Conservation (phyloP, 768 basidiomycete species). For the Thelephora aurantiotincta region DNA sequence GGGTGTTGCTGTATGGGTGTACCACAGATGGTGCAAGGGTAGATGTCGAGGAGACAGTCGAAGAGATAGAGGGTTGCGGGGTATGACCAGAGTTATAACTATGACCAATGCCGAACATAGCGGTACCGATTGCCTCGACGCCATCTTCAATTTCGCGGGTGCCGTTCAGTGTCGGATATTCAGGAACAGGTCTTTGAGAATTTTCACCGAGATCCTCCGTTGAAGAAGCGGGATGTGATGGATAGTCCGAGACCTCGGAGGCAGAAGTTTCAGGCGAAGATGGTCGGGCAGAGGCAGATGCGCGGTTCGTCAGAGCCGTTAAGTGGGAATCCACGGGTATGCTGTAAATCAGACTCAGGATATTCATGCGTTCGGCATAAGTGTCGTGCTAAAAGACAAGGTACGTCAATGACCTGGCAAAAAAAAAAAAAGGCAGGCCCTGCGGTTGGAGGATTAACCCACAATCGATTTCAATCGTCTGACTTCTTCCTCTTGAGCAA, state of each 20-base stretch:
- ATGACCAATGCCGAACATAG: conserved; percentile 25
- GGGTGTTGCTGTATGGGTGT: conserved; percentile 13
- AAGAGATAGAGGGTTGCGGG: conserved; percentile 8
- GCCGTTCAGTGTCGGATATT: conserved; percentile 14
- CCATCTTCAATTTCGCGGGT: conserved; percentile 15
- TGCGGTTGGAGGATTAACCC: conserved; percentile 23
- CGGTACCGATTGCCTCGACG: conserved; percentile 30
- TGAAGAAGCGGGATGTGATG: conserved; percentile 1
- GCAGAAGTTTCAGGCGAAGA: conserved; percentile 36
- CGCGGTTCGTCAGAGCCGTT: conserved; percentile 25
- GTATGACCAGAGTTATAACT: too few relatives aligned
- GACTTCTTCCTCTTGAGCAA: conserved; percentile 89
- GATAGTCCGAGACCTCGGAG: conserved; percentile 29
- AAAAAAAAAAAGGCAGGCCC: conserved; percentile 3
- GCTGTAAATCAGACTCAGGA: conserved; percentile 79
- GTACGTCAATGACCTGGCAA: conserved; percentile 2
- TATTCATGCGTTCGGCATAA: conserved; percentile 89
- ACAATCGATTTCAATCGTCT: conserved; percentile 78
- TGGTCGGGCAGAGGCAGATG: conserved; percentile 26
- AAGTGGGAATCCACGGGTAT: conserved; percentile 67
- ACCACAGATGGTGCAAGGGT: conserved; percentile 7
- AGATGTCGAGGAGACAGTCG: conserved; percentile 4
- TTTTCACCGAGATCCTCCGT: conserved; percentile 9
- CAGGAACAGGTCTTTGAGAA: conserved; percentile 8
- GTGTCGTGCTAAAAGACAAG: conserved; percentile 63